phyloP scores from a whole-genome alignment of 805 yeast species.

The Wickerhamiella allomyrinae region DNA sequence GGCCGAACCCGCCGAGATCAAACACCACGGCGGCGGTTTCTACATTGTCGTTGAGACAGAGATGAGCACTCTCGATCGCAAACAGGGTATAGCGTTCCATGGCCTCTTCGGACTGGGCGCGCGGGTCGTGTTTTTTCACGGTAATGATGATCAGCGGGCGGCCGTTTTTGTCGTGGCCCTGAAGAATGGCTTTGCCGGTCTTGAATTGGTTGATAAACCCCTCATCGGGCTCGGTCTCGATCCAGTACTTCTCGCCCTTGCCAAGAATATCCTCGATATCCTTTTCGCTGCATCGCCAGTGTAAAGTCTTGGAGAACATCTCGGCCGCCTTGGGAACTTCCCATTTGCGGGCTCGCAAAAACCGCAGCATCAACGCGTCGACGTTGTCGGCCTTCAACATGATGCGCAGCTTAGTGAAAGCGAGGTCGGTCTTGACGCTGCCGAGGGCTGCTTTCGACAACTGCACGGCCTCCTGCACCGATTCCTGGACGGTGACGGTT shows the following conservation, averaged over 20 bases:
- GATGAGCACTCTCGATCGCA: slow-evolving; percentile 68
- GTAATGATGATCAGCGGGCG: slow-evolving; percentile 75
- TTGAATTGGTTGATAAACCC: slow-evolving; percentile 39
- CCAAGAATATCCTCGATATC: slow-evolving; percentile 47
- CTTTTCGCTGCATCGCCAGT: slow-evolving; percentile 57
- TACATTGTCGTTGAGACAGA: slow-evolving; percentile 56
- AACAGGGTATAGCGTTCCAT: slow-evolving; percentile 62
- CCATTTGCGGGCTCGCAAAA: slow-evolving; percentile 79
- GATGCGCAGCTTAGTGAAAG: slow-evolving; percentile 41
- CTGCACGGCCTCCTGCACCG: slow-evolving; percentile 16
- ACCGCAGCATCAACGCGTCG: slow-evolving; percentile 64
- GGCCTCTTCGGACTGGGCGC: slow-evolving; percentile 54
- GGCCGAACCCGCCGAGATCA: slow-evolving; percentile 73
- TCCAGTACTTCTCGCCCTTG: slow-evolving; percentile 57
- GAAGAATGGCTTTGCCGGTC: slow-evolving; percentile 54
- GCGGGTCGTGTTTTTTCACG: slow-evolving; percentile 60
- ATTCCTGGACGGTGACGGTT: slow-evolving; percentile 9
- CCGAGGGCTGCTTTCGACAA: slow-evolving; percentile 36
- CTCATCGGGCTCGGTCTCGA: slow-evolving; percentile 30
- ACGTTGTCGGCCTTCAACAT: slow-evolving; percentile 64
- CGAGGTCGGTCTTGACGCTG: slow-evolving; percentile 36
- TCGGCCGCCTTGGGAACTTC: slow-evolving; percentile 48
- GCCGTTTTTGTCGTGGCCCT: slow-evolving; percentile 56
- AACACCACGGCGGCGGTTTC: slow-evolving; percentile 76
- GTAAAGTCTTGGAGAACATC: slow-evolving; percentile 59